Evolutionary conservation across 2,329 filamentous ascomycete genomes (phyloP).

Genomic region (Colletotrichum tabaci): DNA sequence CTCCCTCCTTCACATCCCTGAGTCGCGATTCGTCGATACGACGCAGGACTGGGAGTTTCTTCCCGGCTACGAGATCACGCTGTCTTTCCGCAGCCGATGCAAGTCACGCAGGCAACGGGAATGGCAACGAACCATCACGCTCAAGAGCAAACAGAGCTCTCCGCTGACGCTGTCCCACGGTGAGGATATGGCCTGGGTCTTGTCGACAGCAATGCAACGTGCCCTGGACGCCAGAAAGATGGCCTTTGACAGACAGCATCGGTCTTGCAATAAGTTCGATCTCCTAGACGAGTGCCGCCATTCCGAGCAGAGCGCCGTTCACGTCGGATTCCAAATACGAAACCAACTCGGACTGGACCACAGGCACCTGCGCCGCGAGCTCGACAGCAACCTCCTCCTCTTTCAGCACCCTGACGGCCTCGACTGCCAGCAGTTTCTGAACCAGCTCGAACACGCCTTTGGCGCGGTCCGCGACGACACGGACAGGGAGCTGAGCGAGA

Average conservation of each 20-base stretch:
- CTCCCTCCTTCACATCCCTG: conserved; percentile 63
- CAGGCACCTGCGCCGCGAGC: conserved; percentile 59
- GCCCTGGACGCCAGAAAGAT: conserved; percentile 58
- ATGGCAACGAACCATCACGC: conserved; percentile 57
- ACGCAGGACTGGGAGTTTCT: conserved; percentile 61
- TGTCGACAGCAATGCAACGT: conserved; percentile 58
- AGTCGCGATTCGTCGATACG: conserved; percentile 59
- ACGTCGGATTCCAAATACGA: conserved; percentile 61
- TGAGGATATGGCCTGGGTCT: conserved; percentile 64
- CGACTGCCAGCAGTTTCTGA: conserved; percentile 62
- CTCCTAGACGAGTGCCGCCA: conserved; percentile 57
- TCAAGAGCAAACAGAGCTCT: conserved; percentile 63
- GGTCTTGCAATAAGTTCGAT: conserved; percentile 53
- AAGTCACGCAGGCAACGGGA: conserved; percentile 52
- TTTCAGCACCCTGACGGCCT: conserved; percentile 59
- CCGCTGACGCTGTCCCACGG: conserved; percentile 63
- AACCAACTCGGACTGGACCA: conserved; percentile 67
- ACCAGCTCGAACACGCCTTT: conserved; percentile 56
- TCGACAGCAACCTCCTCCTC: conserved; percentile 61
- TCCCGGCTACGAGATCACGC: conserved; percentile 65
- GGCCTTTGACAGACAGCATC: conserved; percentile 58
- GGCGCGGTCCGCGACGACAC: conserved; percentile 55
- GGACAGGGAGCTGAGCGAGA: conserved; percentile 57
- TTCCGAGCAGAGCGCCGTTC: conserved; percentile 60
- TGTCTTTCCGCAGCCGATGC: conserved; percentile 61